Conservation (phyloP, 345 rosid genomes). For the Tarenaya hassleriana region DNA sequence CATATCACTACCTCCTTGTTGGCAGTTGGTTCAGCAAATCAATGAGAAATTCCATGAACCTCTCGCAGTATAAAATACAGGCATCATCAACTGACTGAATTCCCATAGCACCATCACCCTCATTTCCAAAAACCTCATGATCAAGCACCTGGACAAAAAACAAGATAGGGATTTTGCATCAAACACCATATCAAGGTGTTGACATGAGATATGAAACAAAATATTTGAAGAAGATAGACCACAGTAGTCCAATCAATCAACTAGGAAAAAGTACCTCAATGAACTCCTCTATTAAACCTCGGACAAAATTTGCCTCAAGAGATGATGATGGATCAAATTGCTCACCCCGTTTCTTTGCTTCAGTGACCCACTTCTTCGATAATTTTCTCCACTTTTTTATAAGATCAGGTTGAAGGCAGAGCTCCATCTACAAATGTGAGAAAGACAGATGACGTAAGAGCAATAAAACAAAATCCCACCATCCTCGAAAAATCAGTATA, state of each 20-base stretch:
- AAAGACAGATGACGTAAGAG: constrained; percentile 19
- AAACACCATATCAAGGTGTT: neutral
- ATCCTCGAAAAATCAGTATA: constrained; percentile 1
- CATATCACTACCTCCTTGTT: constrained; percentile 70
- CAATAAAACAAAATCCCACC: constrained; percentile 5
- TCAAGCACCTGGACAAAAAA: constrained; percentile 69
- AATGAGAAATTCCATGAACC: constrained; percentile 95
- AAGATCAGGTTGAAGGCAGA: constrained; percentile 73
- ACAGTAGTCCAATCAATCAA: constrained; percentile 12
- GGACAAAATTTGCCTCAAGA: constrained; percentile 71
- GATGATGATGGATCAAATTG: constrained; percentile 50
- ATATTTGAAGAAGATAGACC: constrained; percentile 12
- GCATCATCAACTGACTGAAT: constrained; percentile 57
- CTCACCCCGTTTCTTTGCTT: constrained; percentile 49
- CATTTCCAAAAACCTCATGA: constrained; percentile 53
- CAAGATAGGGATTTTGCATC: constrained; percentile 10
- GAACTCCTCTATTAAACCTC: constrained; percentile 83
- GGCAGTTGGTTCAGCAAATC: constrained; percentile 96
- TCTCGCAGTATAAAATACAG: constrained; percentile 80
- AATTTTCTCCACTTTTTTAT: constrained; percentile 86
- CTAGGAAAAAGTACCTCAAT: constrained; percentile 48
- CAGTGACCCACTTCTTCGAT: constrained; percentile 72
- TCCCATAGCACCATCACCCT: constrained; percentile 30
- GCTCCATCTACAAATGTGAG: constrained; percentile 67
- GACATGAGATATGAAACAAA: neutral